Evolutionary conservation across 2,329 filamentous ascomycete species (phyloP), one percentile per base, ranked within the genome.

Genomic region (Thielaviopsis populi): DNA sequence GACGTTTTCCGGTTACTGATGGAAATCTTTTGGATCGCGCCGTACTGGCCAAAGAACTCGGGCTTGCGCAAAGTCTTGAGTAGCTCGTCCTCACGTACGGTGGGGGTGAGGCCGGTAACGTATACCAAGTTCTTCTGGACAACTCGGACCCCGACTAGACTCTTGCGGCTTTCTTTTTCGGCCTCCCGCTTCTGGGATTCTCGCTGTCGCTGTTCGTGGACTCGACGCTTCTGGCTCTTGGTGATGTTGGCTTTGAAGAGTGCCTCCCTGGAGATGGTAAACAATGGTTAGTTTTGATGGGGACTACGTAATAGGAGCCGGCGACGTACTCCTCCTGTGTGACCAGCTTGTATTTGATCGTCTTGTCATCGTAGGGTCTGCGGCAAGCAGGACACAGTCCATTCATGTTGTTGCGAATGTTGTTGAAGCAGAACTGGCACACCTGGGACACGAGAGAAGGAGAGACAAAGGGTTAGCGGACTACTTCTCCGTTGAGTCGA

Each of bases 401-500:
- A 73, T 96, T 97, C 82, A 96, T 91, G 70, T 96, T 96, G 70
- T 88, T 95, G 77, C 95, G 95, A 74, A 99, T 95, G 74, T 97
- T 99, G 77, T 99, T 96, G 79, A 92, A 99, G 77, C 94, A 99
- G 76, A 99, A 99, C 79, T 99, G 95, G 76, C 94, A 99, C 74
- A 99, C 92, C 91, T 96, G 54, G n/a, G 7, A 17, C 17, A 37
- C 33, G 17, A 11, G 30, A 22, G 17, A 56, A 56, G 2, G 30
- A n/a, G 24, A 13, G 1, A 56, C 15, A 56, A 13, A 37, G 24
- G 10, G 27, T 56, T 56, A 56, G 53, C 8, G 37, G 17, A 37
- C 53, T 33, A 22, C n/a, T 37, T 10, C 30, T 6, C 2, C 7
- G 17, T 37, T n/a, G 27, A n/a, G 13, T 10, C 17, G 7, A 17